Conservation (phyloP, 495 filamentous ascomycete genomes). For the Penicillium alfredii region DNA sequence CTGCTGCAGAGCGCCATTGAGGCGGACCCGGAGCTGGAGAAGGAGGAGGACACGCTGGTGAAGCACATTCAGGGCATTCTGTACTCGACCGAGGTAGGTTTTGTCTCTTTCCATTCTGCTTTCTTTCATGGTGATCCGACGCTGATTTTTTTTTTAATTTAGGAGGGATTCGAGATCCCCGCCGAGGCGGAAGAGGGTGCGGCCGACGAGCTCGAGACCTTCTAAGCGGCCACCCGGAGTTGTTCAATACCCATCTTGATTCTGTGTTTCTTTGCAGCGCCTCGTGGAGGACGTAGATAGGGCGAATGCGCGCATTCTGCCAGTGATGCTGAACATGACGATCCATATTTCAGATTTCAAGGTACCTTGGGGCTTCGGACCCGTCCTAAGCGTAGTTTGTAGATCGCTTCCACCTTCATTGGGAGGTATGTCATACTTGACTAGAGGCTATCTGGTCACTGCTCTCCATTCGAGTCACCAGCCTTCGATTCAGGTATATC, state of each 20-base stretch:
- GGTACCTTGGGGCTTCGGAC: too few relatives aligned
- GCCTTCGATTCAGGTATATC: too few relatives aligned
- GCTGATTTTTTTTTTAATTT: conserved; percentile 1
- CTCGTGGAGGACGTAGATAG: conserved; percentile 19
- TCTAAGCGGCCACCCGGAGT: conserved; percentile 25
- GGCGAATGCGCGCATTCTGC: conserved; percentile 9
- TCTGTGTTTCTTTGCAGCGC: conserved; percentile 11
- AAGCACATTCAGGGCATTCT: conserved; percentile 94
- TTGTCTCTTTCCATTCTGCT: too few relatives aligned
- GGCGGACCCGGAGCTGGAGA: conserved; percentile 81
- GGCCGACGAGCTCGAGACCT: conserved; percentile 46
- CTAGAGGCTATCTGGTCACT: too few relatives aligned
- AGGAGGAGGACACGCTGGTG: conserved; percentile 83
- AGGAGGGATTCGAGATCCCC: conserved; percentile 52
- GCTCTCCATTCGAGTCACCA: too few relatives aligned
- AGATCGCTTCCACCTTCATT: too few relatives aligned
- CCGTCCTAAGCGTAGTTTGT: too few relatives aligned
- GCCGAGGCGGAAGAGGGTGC: conserved; percentile 31
- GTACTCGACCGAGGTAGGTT: conserved; percentile 85
- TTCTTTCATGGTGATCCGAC: too few relatives aligned
- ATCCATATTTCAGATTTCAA: too few relatives aligned
- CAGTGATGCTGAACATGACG: too few relatives aligned
- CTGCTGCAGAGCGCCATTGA: conserved; percentile 89
- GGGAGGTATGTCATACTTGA: too few relatives aligned
- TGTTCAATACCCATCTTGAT: conserved; percentile 20